Evolutionary conservation across 106 monocot species (phyloP), one percentile per base, ranked within the genome.

Genomic region (Allium sativum): DNA sequence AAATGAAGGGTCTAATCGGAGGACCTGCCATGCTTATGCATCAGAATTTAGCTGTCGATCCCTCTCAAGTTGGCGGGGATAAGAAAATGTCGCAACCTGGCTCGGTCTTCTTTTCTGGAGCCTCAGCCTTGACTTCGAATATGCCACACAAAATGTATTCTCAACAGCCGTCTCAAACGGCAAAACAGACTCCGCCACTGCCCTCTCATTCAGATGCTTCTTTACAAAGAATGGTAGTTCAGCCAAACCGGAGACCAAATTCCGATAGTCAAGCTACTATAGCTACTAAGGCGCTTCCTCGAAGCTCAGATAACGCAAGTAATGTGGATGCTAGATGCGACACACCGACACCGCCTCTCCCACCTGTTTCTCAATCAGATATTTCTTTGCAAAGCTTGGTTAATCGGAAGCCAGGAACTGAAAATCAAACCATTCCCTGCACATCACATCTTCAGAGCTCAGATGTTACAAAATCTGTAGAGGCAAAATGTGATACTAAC

Each of bases 31-130:
- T 76, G 63, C 15, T 85, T 73, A 71, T 87, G 68, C 84, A 79
- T 62, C 87, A 84, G 60, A 96, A 75, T 59, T 42, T 74, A 51
- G 9, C 73, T 40, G 65, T 67, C 71, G 88, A 85, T 63, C 41
- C 68, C 9, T 66, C 79, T 55, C 79, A 76, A 77, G 70, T 77
- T 21, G 69, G 78, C 56, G 65, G 78, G 40, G 85, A 86, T 40
- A 86, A 86, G 51, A 77, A 71, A 63, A 7, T 74, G 64, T 55
- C 69, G 45, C 86, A 81, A 45, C 82, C 72, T 48, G 65, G 58
- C 43, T 78, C 70, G n/a, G 74, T 76, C 9, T 75, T 74, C 18
- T 76, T 70, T 70, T 54, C 74, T 74, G 71, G 80, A 12, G 68
- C 21, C 65, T 55, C 70, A 22, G 59, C 53, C 59, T 55, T 80